Evolutionary conservation across 1,284 basidiomycete genomes (phyloP).

Genomic region (Marasmius tenuissimus): DNA sequence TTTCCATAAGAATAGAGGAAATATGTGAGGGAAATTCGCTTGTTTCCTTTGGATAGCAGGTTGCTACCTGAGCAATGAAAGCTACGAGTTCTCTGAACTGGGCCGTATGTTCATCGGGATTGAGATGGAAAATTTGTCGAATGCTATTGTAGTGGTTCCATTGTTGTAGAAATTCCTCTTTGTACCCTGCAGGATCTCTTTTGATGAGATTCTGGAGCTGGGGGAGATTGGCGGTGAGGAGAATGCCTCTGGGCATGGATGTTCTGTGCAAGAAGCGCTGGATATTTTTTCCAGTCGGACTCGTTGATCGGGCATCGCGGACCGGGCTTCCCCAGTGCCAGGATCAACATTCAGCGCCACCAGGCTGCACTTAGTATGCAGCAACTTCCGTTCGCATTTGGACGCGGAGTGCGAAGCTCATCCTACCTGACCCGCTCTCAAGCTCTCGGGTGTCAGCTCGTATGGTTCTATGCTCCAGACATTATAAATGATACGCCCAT

Average conservation of each 20-base stretch:
- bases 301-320: too few relatives aligned
- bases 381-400: too few relatives aligned
- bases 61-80: constrained; percentile 84
- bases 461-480: too few relatives aligned
- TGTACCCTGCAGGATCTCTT: constrained; percentile 88
- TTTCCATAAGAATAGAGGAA: constrained; percentile 73
- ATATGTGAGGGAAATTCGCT: constrained; percentile 80
- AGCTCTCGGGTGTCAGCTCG: too few relatives aligned
- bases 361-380: too few relatives aligned
- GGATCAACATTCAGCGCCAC: too few relatives aligned
- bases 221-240: constrained; percentile 71
- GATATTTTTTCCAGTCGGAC: not conserved
- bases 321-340: too few relatives aligned
- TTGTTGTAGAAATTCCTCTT: constrained; percentile 97
- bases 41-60: constrained; percentile 89
- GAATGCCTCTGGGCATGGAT: constrained; percentile 57
- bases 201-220: constrained; percentile 97
- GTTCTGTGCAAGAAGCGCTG: not conserved
- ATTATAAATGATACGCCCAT: too few relatives aligned
- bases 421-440: too few relatives aligned
- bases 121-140: constrained; percentile 80
- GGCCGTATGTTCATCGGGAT: constrained; percentile 77
- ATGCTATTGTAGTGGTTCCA: constrained; percentile 96
- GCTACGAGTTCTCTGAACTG: constrained; percentile 85
- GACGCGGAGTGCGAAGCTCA: too few relatives aligned